phyloP scores from a whole-genome alignment of 371 early-diverging fungal genomes.

The Coemansia sp. region DNA sequence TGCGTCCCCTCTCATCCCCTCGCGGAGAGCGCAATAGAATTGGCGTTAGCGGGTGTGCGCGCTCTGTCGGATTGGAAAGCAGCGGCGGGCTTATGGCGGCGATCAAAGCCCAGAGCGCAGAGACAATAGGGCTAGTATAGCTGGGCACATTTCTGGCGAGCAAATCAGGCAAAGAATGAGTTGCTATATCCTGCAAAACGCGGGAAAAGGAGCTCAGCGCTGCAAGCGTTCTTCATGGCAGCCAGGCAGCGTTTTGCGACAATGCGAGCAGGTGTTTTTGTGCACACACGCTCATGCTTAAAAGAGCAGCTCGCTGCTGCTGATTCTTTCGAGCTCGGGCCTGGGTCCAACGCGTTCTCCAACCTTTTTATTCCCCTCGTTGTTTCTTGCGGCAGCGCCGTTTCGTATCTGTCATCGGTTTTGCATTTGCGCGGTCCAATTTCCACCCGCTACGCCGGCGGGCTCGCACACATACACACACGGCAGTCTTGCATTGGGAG shows the following conservation, averaged over 20 bases:
- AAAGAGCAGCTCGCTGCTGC: background rate
- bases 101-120: background rate
- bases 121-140: background rate
- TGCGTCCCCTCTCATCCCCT: background rate
- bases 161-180: background rate
- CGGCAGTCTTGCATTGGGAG: no score
- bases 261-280: background rate
- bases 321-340: background rate
- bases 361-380: background rate
- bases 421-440: no score
- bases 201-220: background rate
- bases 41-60: no score
- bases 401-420: no score
- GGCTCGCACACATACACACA: no score
- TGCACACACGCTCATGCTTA: conserved; percentile 1
- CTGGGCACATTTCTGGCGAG: background rate
- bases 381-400: background rate
- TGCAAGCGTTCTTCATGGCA: no score
- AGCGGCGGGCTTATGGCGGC: background rate
- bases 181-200: conserved; percentile 10
- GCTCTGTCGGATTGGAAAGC: background rate
- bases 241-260: no score
- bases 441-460: no score
- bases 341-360: no score
- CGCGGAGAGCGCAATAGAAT: no score